These are phyloP conservation scores for Podila verticillata DNA, from an alignment of 192 early-diverging fungal species.

Conservation along the genomic window DNA sequence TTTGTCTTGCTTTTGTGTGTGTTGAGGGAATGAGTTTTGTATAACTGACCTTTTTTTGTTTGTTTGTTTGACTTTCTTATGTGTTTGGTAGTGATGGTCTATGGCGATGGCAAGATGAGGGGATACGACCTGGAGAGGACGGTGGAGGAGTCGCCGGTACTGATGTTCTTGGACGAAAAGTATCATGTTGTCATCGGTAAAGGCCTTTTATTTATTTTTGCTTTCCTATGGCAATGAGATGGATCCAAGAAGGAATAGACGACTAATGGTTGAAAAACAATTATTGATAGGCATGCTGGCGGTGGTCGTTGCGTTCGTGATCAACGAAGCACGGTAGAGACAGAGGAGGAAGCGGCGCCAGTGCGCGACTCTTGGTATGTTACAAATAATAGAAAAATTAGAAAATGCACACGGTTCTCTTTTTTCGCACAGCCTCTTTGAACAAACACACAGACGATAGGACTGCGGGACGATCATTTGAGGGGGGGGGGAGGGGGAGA, in stretches of 20 bases:
- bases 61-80: not conserved
- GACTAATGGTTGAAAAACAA: not conserved
- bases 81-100: constrained; percentile 20
- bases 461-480: not conserved
- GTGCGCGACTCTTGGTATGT: not conserved
- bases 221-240: not conserved
- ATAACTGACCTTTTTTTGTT: not conserved
- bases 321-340: constrained; percentile 29
- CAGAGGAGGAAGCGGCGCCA: no score
- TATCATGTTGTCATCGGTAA: constrained; percentile 40
- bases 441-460: not conserved
- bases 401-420: no score
- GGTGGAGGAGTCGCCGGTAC: constrained; percentile 3
- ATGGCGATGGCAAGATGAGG: constrained; percentile 14
- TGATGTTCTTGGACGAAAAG: constrained; percentile 16
- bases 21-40: not conserved
- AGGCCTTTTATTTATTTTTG: not conserved
- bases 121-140: constrained; percentile 21
- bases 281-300: constrained; percentile 28
- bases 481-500: not conserved
- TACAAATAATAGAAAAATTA: not conserved
- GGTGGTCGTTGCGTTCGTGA: constrained; percentile 34
- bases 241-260: no score
- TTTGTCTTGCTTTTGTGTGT: not conserved
- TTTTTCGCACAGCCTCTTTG: no score